Base-by-base conservation (phyloP, 495 filamentous ascomycete species). In the Trichodelitschia bisporula region DNA sequence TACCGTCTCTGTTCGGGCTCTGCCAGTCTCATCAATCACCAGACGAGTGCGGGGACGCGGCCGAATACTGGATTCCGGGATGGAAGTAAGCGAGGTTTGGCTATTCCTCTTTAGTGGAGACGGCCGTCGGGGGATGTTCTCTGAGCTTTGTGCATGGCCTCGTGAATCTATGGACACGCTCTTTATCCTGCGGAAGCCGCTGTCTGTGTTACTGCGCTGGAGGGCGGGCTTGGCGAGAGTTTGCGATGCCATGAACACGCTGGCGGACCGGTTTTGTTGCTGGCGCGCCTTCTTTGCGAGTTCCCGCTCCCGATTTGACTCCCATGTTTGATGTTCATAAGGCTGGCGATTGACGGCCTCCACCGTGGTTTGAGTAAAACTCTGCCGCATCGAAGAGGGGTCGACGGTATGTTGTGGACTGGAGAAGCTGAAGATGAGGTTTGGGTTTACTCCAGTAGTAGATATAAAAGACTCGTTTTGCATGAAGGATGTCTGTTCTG, bases 141-240 rank as follows among this genome's bases (percentile, higher is more conserved):
- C 30, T 26, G 28, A 27, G 24, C 10, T 31, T 24, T 37, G 40
- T 4, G 25, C 16, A 39, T 19, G 26, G 23, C 20, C 23, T 41
- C 14, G 39, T 39, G 10, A 29, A 4, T 45, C 39, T 24, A 40
- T 33, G 1, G 31, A 36, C 8, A 32, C 38, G 3, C 36, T 29
- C 17, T 38, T 32, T 23, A 29, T 37, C 35, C 38, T 37, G 19
- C 45, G 14, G 16, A 41, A 37, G n/a, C 37, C 37, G 27, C 41
- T 48, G 24, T 46, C 45, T 4, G 49, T 53, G 29, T 49, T 49
- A 33, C 46, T 53, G 17, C 49, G 34, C 21, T 47, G 45, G 11
- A 50, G 19, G 16, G 28, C 28, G 19, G 46, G 39, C 28, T 34
- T 34, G 10, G 30, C 12, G 19, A 29, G 32, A 6, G 37, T 31